Evolutionary conservation across 257 asterid species (phyloP).

Genomic region (Capsicum rhomboideum): DNA sequence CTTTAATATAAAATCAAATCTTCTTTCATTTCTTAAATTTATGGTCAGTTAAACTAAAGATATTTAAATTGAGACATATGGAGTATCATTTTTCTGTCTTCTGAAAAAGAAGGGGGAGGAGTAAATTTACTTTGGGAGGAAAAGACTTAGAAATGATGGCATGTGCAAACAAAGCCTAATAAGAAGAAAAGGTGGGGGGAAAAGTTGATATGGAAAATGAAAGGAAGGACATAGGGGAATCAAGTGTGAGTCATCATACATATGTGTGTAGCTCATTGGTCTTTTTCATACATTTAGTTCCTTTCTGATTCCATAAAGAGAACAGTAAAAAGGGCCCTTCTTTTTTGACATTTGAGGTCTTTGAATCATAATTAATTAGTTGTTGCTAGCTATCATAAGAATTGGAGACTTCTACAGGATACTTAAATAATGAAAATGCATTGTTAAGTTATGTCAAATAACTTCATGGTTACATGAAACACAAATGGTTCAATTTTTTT

Average conservation of each 20-base stretch:
- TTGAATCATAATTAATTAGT: not conserved
- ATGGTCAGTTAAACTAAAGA: too few species aligned
- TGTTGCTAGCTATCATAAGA: not conserved
- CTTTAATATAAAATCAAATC: too few species aligned
- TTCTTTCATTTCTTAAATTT: too few species aligned
- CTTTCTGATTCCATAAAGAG: not conserved
- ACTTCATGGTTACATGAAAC: not conserved
- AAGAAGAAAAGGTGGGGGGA: too few species aligned
- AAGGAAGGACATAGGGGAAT: not conserved
- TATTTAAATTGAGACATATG: too few species aligned
- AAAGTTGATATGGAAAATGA: not conserved
- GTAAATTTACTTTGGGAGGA: too few species aligned
- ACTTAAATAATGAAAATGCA: not conserved
- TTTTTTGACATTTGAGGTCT: not conserved
- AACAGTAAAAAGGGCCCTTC: not conserved
- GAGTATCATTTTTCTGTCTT: too few species aligned
- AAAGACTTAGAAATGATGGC: too few species aligned
- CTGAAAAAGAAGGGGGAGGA: too few species aligned
- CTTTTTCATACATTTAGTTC: not conserved
- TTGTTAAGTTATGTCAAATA: not conserved
- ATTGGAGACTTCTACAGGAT: not conserved
- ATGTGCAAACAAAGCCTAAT: too few species aligned
- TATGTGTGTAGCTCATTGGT: not conserved
- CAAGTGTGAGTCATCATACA: not conserved
- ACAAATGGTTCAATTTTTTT: not conserved